A percentile compares a stretch with the other conserved stretches of the same genome.
phyloP scores from a whole-genome alignment of 345 rosid species.

The Syzygium grande region DNA sequence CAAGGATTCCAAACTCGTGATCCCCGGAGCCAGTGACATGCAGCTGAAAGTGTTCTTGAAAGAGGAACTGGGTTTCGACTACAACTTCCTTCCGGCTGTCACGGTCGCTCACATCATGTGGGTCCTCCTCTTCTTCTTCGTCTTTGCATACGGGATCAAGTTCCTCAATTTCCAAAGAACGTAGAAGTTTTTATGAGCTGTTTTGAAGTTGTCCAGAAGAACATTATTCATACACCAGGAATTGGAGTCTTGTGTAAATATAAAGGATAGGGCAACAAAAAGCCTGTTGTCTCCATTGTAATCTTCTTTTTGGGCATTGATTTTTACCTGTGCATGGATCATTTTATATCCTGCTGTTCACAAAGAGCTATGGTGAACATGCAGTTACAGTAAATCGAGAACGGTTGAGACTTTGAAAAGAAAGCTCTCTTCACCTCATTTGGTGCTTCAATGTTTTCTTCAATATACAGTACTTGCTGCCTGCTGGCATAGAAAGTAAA shows the following conservation, averaged over 20 bases:
- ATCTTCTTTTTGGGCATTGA: background rate
- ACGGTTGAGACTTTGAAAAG: background rate
- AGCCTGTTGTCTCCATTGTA: background rate
- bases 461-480: background rate
- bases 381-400: background rate
- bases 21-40: conserved; percentile 26
- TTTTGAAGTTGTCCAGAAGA: background rate
- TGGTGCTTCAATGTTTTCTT: background rate
- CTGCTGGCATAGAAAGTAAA: background rate
- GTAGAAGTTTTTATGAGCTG: background rate
- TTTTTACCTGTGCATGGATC: background rate
- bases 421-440: background rate
- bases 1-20: conserved; percentile 7
- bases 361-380: background rate
- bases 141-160: conserved; percentile 16
- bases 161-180: conserved; percentile 18
- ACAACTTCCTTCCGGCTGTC: conserved; percentile 54
- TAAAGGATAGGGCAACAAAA: background rate
- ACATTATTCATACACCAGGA: background rate
- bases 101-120: conserved; percentile 39
- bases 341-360: background rate
- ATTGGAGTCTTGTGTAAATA: background rate
- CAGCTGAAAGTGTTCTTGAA: conserved; percentile 39
- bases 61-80: conserved; percentile 30
- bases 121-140: conserved; percentile 11